phyloP scores from a whole-genome alignment of 2,329 filamentous ascomycete species.

The Annulohypoxylon truncatum region DNA sequence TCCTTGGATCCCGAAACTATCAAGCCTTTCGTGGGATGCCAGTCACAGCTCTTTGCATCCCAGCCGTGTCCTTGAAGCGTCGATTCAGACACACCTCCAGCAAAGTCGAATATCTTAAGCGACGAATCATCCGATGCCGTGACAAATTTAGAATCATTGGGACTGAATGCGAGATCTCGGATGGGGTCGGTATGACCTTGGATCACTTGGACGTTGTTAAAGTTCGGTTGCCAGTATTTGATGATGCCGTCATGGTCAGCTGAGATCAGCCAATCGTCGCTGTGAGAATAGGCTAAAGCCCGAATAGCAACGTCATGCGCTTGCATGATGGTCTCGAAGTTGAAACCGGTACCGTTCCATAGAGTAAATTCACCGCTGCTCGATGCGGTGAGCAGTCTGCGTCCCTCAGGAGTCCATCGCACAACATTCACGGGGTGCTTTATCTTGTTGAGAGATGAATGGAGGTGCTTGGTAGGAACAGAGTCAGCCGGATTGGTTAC shows the following conservation, averaged over 20 bases:
- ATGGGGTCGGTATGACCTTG: constrained; percentile 91
- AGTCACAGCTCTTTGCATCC: constrained; percentile 97
- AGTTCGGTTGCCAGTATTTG: constrained; percentile 99
- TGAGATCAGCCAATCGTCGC: constrained; percentile 95
- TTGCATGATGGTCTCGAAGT: constrained; percentile 99
- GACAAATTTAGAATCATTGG: constrained; percentile 94
- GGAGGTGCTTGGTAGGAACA: constrained; percentile 92
- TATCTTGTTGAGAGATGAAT: constrained; percentile 98
- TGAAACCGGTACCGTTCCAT: constrained; percentile 99
- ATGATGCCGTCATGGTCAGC: constrained; percentile 94
- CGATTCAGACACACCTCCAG: constrained; percentile 83
- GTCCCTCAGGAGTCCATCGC: constrained; percentile 95
- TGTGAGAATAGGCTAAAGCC: constrained; percentile 88
- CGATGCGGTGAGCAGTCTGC: constrained; percentile 89
- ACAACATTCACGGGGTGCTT: constrained; percentile 98
- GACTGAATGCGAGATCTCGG: constrained; percentile 90
- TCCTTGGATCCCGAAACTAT: constrained; percentile 98
- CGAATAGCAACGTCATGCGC: constrained; percentile 91
- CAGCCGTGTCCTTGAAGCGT: constrained; percentile 93
- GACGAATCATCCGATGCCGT: constrained; percentile 95
- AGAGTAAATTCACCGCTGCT: constrained; percentile 98
- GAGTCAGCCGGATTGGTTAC: constrained; percentile 81
- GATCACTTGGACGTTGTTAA: constrained; percentile 97
- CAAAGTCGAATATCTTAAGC: constrained; percentile 97
- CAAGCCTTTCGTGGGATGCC: constrained; percentile 95